Evolutionary conservation across 2,329 filamentous ascomycete species (phyloP).

Genomic region (Zopfia rhizophila): DNA sequence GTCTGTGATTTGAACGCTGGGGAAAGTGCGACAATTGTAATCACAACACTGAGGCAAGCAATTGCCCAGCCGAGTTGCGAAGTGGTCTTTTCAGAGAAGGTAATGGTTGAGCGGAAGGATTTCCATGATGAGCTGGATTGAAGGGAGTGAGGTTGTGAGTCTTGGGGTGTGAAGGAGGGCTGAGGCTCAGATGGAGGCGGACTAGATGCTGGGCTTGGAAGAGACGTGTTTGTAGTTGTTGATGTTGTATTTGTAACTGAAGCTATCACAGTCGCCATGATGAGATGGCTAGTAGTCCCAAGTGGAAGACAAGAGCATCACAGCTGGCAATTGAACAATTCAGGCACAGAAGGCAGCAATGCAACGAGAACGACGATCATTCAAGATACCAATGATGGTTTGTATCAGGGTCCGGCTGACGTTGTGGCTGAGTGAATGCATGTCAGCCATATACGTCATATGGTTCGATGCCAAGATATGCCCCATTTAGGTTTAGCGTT

Average conservation of each 20-base stretch:
- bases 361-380: constrained; percentile 19
- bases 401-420: not conserved
- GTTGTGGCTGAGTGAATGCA: constrained; percentile 8
- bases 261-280: constrained; percentile 10
- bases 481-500: too few species aligned
- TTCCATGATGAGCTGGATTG: constrained; percentile 25
- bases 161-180: not conserved
- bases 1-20: constrained; percentile 28
- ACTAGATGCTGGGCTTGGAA: not conserved
- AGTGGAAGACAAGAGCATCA: constrained; percentile 3
- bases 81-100: constrained; percentile 22
- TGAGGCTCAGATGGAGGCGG: not conserved
- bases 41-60: constrained; percentile 25
- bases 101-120: constrained; percentile 23
- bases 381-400: constrained; percentile 9
- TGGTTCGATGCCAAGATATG: too few species aligned
- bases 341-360: constrained; percentile 20
- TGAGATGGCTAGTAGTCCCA: not conserved
- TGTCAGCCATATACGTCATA: constrained; percentile 9
- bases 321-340: constrained; percentile 4
- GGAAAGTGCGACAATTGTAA: constrained; percentile 28
- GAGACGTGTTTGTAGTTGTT: not conserved
- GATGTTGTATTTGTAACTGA: not conserved
- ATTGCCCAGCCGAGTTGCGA: constrained; percentile 29
- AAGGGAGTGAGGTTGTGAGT: constrained; percentile 11